Evolutionary conservation across 495 filamentous ascomycete species (phyloP), one percentile per base, ranked within the genome.

Genomic region (Hypomontagnella monticulosa): DNA sequence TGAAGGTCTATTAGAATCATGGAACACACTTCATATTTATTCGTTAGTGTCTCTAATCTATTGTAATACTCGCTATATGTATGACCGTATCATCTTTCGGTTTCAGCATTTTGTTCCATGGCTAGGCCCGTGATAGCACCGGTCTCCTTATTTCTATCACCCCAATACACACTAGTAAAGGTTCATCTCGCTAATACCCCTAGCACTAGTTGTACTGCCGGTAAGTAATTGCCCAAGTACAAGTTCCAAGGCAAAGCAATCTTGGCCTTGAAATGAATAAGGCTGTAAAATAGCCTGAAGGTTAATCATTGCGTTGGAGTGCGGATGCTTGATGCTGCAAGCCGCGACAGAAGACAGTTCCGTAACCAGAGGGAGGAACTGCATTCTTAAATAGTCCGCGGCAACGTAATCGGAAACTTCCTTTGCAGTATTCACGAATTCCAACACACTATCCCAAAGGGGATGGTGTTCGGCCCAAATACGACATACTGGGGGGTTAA

Each of bases 391-490:
- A 4, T 48, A 49, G n/a, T 49, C 55, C 16, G 42, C 42, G 9
- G 43, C 34, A n/a, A 58, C 43, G n/a, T 58, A 58, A 14, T 58
- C 34, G 33, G 34, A 40, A 11, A 58, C 15, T 40, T 48, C 55
- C 1, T 11, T 49, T 0, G 16, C 20, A 6, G 15, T 40, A 4
- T 49, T 8, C 19, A 58, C 40, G 19, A 38, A 58, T 11, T 40
- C 33, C 18, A 16, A 14, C n/a, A 12, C 9, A 12, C 18, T 4
- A 2, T 32, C 12, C 16, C 34, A 41, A 9, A 12, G n/a, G 5
- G 55, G 42, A 20, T 58, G 55, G 19, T 49, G 18, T 27, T 49
- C 19, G 6, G 34, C 10, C 14, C 19, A 49, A 19, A 58, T 32
- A 11, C n/a, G 10, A 20, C 55, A 58, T 19, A 32, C 1, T n/a